phyloP scores from a whole-genome alignment of 2,329 filamentous ascomycete species.

The Emericellopsis atlantica region DNA sequence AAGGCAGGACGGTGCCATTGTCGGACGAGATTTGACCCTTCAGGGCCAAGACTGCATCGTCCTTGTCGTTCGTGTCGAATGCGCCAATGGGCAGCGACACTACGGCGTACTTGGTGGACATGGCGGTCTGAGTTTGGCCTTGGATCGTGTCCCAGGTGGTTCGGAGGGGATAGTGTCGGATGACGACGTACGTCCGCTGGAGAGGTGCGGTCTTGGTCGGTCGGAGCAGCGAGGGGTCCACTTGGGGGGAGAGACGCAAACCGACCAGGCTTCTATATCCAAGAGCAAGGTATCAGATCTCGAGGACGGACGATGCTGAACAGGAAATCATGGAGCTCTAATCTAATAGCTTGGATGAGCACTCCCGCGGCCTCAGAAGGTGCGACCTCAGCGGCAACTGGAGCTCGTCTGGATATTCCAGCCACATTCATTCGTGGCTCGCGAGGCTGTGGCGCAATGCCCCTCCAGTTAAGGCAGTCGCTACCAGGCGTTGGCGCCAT shows the following conservation, averaged over 20 bases:
- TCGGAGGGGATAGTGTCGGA: slow-evolving; percentile 1
- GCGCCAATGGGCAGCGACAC: slow-evolving; percentile 84
- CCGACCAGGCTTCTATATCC: no score
- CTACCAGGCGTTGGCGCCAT: no score
- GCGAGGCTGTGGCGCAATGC: no score
- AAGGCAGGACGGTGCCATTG: slow-evolving; percentile 63
- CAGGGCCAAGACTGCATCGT: slow-evolving; percentile 70
- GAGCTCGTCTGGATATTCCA: no score
- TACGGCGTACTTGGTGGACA: slow-evolving; percentile 63
- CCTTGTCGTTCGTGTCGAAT: slow-evolving; percentile 65
- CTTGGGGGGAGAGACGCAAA: neutral
- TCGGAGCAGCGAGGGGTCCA: neutral
- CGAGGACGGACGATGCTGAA: no score
- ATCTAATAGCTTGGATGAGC: no score
- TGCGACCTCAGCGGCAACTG: no score
- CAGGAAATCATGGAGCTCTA: neutral
- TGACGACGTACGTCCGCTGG: neutral
- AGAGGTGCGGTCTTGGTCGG: neutral
- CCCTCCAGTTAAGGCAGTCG: no score
- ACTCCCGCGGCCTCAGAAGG: no score
- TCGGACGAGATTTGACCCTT: slow-evolving; percentile 60
- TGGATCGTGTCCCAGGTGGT: neutral
- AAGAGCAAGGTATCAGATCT: no score
- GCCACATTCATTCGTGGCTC: no score
- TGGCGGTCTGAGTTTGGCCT: slow-evolving; percentile 10